Conservation (phyloP, 768 basidiomycete species). For the Tylopilus intermedius region DNA sequence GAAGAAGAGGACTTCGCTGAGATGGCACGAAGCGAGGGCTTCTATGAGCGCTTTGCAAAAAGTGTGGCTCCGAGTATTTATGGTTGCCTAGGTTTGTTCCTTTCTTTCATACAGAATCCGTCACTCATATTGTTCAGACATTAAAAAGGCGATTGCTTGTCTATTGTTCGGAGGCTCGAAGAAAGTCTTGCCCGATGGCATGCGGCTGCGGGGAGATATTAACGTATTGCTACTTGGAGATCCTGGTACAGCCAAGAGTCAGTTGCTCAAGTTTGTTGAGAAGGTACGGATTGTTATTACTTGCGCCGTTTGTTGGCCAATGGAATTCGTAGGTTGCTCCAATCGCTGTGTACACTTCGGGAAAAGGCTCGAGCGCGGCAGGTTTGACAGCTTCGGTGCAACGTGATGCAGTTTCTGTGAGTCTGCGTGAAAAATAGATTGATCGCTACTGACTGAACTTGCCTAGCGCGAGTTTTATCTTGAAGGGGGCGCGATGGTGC, state of each 20-base stretch:
- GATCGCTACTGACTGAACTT: constrained; percentile 3
- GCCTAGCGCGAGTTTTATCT: constrained; percentile 93
- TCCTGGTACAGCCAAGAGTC: constrained; percentile 97
- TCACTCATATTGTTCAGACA: constrained; percentile 53
- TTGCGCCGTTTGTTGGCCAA: not conserved
- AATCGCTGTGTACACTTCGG: constrained; percentile 96
- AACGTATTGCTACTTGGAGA: constrained; percentile 96
- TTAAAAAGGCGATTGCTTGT: constrained; percentile 96
- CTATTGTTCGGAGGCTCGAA: constrained; percentile 97
- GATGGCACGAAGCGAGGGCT: constrained; percentile 81
- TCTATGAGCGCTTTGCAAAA: constrained; percentile 90
- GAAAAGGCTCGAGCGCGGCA: constrained; percentile 96
- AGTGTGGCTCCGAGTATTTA: constrained; percentile 97
- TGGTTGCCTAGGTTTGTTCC: constrained; percentile 73
- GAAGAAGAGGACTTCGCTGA: constrained; percentile 96
- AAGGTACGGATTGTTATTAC: constrained; percentile 47
- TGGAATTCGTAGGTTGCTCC: constrained; percentile 70
- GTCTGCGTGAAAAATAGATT: constrained; percentile 24
- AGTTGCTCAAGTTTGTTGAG: constrained; percentile 97
- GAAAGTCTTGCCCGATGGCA: constrained; percentile 94
- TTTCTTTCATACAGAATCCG: not conserved
- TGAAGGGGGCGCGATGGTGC: constrained; percentile 98
- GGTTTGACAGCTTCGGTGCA: constrained; percentile 98
- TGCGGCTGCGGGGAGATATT: constrained; percentile 95
- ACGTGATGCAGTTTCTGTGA: constrained; percentile 82